A percentile compares a stretch with the other conserved stretches of the same genome.
Evolutionary conservation across 345 rosid genomes (phyloP).

Genomic region (Eucalyptus virginea): DNA sequence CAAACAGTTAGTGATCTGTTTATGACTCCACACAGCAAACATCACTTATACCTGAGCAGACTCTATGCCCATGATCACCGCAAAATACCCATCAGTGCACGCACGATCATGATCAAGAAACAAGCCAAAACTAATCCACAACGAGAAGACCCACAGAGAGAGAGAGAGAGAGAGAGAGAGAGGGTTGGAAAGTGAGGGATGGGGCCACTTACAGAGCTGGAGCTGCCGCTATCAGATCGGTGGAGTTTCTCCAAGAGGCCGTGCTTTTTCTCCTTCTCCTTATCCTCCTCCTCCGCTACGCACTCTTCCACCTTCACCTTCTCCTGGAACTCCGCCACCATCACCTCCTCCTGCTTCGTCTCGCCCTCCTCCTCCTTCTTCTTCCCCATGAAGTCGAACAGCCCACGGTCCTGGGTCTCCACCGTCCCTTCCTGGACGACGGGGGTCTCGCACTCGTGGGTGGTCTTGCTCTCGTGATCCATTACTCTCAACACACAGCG

Average conservation of each 20-base stretch:
- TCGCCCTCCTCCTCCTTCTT: slow-evolving; percentile 43
- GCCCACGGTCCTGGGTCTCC: slow-evolving; percentile 64
- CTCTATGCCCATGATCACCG: too few species aligned
- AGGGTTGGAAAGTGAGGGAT: too few species aligned
- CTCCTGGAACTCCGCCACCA: slow-evolving; percentile 47
- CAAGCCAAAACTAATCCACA: too few species aligned
- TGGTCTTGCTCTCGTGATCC: slow-evolving; percentile 13
- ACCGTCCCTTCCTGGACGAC: slow-evolving; percentile 3
- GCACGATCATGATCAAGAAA: too few species aligned
- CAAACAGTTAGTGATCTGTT: too few species aligned
- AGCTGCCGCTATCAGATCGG: slow-evolving; percentile 5
- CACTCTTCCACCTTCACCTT: slow-evolving; percentile 12
- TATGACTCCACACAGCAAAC: too few species aligned
- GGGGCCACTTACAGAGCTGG: too few species aligned
- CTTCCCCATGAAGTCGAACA: slow-evolving; percentile 74
- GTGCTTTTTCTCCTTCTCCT: slow-evolving; percentile 43
- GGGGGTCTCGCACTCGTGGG: slow-evolving; percentile 27
- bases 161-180: too few species aligned
- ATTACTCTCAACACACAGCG: neutral
- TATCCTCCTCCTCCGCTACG: slow-evolving; percentile 3
- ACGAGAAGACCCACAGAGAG: too few species aligned
- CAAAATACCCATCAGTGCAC: too few species aligned
- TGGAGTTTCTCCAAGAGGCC: slow-evolving; percentile 57
- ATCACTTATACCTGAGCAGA: too few species aligned
- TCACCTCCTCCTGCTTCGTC: slow-evolving; percentile 18